Base-by-base conservation (phyloP, 345 rosid genomes). In the Mallotus nudiflorus region DNA sequence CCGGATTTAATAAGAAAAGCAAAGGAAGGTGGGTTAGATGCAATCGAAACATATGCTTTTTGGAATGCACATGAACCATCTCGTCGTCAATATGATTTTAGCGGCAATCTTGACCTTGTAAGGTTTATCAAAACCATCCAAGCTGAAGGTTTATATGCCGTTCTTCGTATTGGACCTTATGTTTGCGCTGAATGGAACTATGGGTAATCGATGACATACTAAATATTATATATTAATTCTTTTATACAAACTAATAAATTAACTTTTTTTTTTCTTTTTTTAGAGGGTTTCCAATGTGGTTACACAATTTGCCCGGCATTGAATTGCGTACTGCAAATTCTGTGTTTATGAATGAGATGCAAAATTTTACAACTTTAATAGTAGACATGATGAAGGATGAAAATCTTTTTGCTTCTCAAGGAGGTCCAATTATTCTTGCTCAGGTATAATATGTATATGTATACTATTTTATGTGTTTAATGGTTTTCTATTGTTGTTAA, bases 401-500 rank as follows among this genome's bases (percentile, higher is more conserved):
- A 73, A 86, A 79, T 0, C 82, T 92, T 0, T 90, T 90, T 50
- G 94, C 94, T 1, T 83, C 92, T 0, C 97, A 90, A 75, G 97
- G 96, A 5, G 97, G 96, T 1, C 91, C 91, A 5, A 85, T 92
- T 51, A 87, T 90, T 35, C 52, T 92, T 16, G 83, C 98, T 64
- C 97, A 88, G 92, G 88, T 86, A 64, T 7, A 2, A 50, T 1
- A 1, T 50, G 18, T 50, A 33, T 33, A 33, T 33, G 4, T 8
- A 42, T 9, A 8, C 42, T 42, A 42, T 42, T 42, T 42, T 42
- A 4, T 4, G 9, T 42, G 1, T 12, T 42, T 42, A 3, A 3
- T 42, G 13, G 4, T 42, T 12, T 12, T 42, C 14, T 8, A 42
- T 42, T 9, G n/a, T n/a, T n/a, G n/a, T n/a, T n/a, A n/a, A n/a